Conservation (phyloP, 768 basidiomycete genomes). For the Leccinum arenicola region DNA sequence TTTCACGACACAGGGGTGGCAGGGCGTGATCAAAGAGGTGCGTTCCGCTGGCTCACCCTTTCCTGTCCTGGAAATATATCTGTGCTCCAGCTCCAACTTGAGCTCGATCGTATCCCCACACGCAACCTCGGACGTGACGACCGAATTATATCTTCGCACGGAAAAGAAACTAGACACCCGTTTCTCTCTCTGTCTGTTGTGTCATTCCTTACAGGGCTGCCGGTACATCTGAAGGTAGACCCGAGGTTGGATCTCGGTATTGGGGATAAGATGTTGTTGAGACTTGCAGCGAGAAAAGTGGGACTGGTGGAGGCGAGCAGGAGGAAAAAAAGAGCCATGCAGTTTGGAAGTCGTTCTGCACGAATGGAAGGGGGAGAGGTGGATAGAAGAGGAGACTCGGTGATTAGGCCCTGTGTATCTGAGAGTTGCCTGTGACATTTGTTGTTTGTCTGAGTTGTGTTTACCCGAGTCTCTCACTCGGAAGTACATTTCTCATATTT, state of each 20-base stretch:
- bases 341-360: constrained; percentile 89
- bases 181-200: constrained; percentile 83
- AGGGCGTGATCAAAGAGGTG: constrained; percentile 79
- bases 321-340: constrained; percentile 93
- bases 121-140: constrained; percentile 95
- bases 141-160: constrained; percentile 85
- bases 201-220: constrained; percentile 70
- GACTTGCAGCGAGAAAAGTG: constrained; percentile 66
- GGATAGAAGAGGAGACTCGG: constrained; percentile 48
- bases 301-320: constrained; percentile 72
- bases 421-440: neutral
- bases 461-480: constrained; percentile 16
- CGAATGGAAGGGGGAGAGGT: constrained; percentile 68
- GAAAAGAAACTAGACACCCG: constrained; percentile 90
- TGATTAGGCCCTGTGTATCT: constrained; percentile 12
- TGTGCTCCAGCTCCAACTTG: constrained; percentile 71
- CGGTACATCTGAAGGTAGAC: constrained; percentile 82
- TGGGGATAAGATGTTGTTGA: constrained; percentile 87
- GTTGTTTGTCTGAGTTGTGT: constrained; percentile 24
- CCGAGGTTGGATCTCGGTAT: constrained; percentile 67
- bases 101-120: constrained; percentile 81
- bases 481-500: neutral
- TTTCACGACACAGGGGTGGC: constrained; percentile 67
- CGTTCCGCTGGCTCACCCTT: neutral
- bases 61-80: neutral